phyloP scores from a whole-genome alignment of 805 yeast genomes.

The Ogataea parapolymorpha region DNA sequence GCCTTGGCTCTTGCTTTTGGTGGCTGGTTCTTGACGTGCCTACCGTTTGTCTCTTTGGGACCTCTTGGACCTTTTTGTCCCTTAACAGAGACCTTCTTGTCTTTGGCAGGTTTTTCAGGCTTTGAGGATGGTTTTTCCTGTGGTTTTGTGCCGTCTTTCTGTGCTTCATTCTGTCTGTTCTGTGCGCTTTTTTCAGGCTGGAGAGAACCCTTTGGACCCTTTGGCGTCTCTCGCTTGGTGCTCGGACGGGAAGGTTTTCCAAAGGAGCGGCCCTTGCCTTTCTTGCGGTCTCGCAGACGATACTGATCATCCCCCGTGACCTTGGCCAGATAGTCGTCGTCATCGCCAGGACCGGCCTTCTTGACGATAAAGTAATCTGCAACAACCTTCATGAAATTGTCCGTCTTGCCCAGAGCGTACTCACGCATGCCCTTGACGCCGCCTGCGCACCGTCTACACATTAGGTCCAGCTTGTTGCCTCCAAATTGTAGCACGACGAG shows the following conservation, averaged over 20 bases:
- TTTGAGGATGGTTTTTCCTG: too few species aligned
- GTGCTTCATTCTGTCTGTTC: too few species aligned
- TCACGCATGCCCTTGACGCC: conserved; percentile 1
- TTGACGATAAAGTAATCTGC: conserved; percentile 4
- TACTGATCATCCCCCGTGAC: conserved; percentile 6
- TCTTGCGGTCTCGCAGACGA: conserved; percentile 1
- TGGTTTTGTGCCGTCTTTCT: too few species aligned
- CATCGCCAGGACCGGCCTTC: conserved; percentile 2
- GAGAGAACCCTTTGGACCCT: too few species aligned
- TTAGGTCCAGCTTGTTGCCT: conserved; percentile 3
- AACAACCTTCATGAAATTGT: conserved; percentile 9
- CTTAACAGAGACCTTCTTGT: too few species aligned
- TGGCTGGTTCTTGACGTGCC: too few species aligned
- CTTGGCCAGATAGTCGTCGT: conserved; percentile 2
- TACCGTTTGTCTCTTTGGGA: too few species aligned
- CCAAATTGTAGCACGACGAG: conserved; percentile 7
- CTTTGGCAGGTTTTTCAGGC: too few species aligned
- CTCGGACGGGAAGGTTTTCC: background rate
- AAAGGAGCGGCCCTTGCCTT: background rate
- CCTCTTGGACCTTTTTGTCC: too few species aligned
- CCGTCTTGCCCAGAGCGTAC: conserved; percentile 2
- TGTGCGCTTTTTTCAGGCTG: too few species aligned
- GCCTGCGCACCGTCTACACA: conserved; percentile 6
- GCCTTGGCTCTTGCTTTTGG: too few species aligned
- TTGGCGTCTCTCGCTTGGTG: background rate